Percentiles rank a stretch among this genome's conserved stretches.
phyloP scores from a whole-genome alignment of 257 asterid genomes.

The Solanum chaucha region DNA sequence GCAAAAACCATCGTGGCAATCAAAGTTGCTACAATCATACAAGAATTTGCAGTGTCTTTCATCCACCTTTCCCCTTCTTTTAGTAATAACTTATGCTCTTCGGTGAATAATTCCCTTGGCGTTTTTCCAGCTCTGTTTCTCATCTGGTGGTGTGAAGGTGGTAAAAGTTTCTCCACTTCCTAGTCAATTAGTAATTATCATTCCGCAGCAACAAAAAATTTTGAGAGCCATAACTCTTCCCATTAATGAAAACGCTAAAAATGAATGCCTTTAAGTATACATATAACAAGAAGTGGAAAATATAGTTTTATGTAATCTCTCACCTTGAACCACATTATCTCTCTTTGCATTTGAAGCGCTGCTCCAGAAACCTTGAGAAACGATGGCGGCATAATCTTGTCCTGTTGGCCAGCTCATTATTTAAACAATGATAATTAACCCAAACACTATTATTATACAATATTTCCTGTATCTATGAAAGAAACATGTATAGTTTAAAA shows the following conservation, averaged over 20 bases:
- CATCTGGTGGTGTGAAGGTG: background rate
- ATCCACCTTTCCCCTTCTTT: conserved; percentile 28
- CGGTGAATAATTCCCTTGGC: conserved; percentile 7
- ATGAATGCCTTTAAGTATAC: background rate
- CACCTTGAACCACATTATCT: conserved; percentile 30
- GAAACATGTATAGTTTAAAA: background rate
- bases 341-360: conserved; percentile 32
- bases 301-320: background rate
- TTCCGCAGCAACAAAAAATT: background rate
- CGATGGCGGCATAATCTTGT: background rate
- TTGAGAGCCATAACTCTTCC: background rate
- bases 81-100: conserved; percentile 8
- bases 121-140: conserved; percentile 1
- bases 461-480: background rate
- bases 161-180: conserved; percentile 2
- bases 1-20: conserved; percentile 28
- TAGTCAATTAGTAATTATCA: background rate
- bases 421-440: background rate
- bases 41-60: conserved; percentile 26
- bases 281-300: background rate
- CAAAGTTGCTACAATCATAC: conserved; percentile 26
- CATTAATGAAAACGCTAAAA: background rate
- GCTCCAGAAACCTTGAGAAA: conserved; percentile 18
- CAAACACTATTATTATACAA: background rate
- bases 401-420: background rate